phyloP scores from a whole-genome alignment of 169 alveolate genomes.

The Plasmodium gonderi region DNA sequence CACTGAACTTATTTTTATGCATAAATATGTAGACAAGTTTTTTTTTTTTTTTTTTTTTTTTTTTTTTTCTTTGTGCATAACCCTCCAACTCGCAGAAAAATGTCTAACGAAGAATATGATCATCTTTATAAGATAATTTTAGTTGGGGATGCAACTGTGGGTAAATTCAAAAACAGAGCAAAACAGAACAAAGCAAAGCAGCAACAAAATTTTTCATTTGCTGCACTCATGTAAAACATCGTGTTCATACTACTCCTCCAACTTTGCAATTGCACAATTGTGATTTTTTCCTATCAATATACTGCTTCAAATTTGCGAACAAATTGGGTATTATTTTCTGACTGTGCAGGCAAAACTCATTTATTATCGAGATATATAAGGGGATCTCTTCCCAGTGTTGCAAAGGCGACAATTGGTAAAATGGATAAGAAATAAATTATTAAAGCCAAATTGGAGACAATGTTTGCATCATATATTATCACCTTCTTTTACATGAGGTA shows the following conservation, averaged over 20 bases:
- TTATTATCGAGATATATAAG: slow-evolving; percentile 94
- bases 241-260: background rate
- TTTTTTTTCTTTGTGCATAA: slow-evolving; percentile 7
- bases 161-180: slow-evolving; percentile 75
- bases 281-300: background rate
- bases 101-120: slow-evolving; percentile 90
- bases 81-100: slow-evolving; percentile 40
- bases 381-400: slow-evolving; percentile 95
- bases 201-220: background rate
- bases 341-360: slow-evolving; percentile 90
- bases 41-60: background rate
- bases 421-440: background rate
- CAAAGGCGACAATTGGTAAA: slow-evolving; percentile 96
- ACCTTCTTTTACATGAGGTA: background rate
- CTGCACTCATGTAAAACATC: background rate
- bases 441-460: background rate
- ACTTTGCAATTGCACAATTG: background rate
- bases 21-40: background rate
- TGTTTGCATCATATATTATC: background rate
- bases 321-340: background rate
- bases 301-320: background rate
- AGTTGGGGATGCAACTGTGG: slow-evolving; percentile 98
- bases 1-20: no score
- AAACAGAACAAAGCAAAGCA: background rate
- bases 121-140: slow-evolving; percentile 92